phyloP scores from a whole-genome alignment of 2,329 filamentous ascomycete genomes.

The Talaromyces piceae region DNA sequence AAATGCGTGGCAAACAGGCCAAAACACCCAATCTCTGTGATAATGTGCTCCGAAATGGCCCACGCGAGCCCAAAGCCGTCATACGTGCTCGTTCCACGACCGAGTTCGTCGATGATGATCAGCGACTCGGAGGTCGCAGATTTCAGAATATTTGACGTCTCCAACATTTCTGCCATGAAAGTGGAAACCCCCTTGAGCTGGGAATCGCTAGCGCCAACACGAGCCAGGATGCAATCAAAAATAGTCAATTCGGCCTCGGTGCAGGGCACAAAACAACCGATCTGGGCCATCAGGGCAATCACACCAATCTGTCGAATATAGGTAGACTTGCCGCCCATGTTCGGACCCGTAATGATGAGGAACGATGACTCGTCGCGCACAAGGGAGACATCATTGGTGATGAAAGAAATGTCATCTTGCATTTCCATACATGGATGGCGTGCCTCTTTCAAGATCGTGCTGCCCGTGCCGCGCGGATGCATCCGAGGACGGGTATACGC shows the following conservation, averaged over 20 bases:
- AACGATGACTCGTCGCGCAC: constrained; percentile 75
- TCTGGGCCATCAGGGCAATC: constrained; percentile 93
- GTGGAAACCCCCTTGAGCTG: constrained; percentile 97
- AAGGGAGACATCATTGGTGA: constrained; percentile 90
- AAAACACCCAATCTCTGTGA: constrained; percentile 89
- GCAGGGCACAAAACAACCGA: constrained; percentile 94
- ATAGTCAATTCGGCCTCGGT: constrained; percentile 84
- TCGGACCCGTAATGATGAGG: constrained; percentile 92
- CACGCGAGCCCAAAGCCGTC: constrained; percentile 98
- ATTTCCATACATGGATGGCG: constrained; percentile 97
- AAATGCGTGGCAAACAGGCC: constrained; percentile 97
- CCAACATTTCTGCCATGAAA: constrained; percentile 99
- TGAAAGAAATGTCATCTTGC: constrained; percentile 97
- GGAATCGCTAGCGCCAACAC: constrained; percentile 90
- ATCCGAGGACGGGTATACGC: constrained; percentile 88
- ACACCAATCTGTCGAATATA: constrained; percentile 97
- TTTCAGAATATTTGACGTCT: constrained; percentile 97
- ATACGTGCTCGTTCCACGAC: constrained; percentile 93
- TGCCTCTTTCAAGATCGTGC: constrained; percentile 84
- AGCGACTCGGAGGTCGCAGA: constrained; percentile 89
- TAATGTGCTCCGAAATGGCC: constrained; percentile 97
- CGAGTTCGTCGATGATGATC: constrained; percentile 97
- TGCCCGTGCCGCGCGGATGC: constrained; percentile 77
- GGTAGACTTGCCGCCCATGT: constrained; percentile 98
- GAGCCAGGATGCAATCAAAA: constrained; percentile 93